Conservation (phyloP, 495 filamentous ascomycete species). For the Neurospora sp. region DNA sequence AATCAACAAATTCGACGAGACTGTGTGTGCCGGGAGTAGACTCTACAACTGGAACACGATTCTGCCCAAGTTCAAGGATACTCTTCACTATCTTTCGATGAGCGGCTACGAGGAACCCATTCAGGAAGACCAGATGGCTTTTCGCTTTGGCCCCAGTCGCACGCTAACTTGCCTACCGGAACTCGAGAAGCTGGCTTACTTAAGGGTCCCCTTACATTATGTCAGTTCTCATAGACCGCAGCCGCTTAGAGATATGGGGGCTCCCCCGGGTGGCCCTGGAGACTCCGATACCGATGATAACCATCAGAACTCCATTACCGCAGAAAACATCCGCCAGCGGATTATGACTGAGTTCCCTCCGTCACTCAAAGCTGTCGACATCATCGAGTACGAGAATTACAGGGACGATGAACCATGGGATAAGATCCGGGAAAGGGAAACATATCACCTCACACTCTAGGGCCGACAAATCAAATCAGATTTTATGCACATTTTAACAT, state of each 20-base stretch:
- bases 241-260: neutral
- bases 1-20: neutral
- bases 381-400: neutral
- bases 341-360: neutral
- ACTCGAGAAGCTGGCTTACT: neutral
- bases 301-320: neutral
- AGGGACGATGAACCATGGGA: neutral
- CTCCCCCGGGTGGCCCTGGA: neutral
- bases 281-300: neutral
- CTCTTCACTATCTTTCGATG: neutral
- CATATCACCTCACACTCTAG: neutral
- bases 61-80: neutral
- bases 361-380: neutral
- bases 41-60: neutral
- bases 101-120: neutral
- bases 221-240: neutral
- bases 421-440: neutral
- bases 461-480: neutral
- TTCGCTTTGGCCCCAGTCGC: neutral
- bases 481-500: neutral
- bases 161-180: neutral
- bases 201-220: neutral
- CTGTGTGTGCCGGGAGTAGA: rapidly evolving
- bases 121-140: neutral
- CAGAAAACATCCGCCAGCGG: neutral